Evolutionary conservation across 208 protist genomes (phyloP).

Genomic region (Crithidia thermophila): DNA sequence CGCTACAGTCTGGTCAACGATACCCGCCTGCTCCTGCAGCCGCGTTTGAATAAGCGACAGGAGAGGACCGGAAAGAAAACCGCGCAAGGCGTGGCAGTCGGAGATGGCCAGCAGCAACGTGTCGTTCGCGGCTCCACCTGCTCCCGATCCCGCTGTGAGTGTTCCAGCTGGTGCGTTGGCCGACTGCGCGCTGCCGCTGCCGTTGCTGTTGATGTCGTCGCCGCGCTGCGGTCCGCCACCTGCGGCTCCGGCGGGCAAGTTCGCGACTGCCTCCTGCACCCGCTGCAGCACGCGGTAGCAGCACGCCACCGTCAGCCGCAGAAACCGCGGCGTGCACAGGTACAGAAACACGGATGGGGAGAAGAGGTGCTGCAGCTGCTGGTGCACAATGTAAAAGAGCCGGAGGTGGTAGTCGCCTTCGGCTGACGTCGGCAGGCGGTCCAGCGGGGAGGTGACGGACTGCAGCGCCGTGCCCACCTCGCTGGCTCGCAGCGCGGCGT

Average conservation of each 20-base stretch:
- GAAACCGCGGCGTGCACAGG: conserved; percentile 30
- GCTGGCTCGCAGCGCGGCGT: conserved; percentile 62
- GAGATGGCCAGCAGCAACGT: conserved; percentile 25
- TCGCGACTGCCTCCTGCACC: conserved; percentile 20
- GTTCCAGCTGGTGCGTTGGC: background rate
- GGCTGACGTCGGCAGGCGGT: conserved; percentile 17
- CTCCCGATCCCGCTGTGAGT: too few relatives aligned
- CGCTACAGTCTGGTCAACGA: background rate
- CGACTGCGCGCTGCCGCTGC: background rate
- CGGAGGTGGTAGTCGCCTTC: conserved; percentile 25
- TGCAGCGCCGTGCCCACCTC: conserved; percentile 54
- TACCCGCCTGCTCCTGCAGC: background rate
- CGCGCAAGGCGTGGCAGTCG: conserved; percentile 21
- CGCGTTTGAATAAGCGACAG: conserved; percentile 16
- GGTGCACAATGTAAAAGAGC: conserved; percentile 27
- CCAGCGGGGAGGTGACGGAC: conserved; percentile 24
- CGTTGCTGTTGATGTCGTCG: background rate
- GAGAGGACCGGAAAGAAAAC: conserved; percentile 19
- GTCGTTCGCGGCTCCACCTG: background rate
- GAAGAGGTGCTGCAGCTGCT: conserved; percentile 37
- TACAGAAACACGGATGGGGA: conserved; percentile 24
- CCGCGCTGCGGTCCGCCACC: background rate
- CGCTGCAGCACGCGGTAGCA: conserved; percentile 33
- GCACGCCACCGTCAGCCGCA: conserved; percentile 28
- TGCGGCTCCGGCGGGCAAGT: background rate